A percentile compares a stretch with the other conserved stretches of the same genome.
Conservation (phyloP, 768 basidiomycete genomes). For the Mycena maculata region DNA sequence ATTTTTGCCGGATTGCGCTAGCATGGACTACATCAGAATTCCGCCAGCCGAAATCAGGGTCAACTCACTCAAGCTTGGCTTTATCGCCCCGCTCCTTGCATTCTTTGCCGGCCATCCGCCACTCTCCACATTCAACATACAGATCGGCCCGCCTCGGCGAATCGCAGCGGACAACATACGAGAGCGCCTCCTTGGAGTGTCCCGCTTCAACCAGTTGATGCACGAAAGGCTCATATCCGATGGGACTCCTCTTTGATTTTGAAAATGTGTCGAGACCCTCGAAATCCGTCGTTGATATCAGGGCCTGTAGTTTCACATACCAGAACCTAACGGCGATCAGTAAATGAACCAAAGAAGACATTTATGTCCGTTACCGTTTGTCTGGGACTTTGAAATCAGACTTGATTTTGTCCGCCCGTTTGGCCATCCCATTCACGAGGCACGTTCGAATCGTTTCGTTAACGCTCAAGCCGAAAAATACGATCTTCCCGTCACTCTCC, state of each 20-base stretch:
- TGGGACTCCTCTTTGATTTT: conserved; percentile 89
- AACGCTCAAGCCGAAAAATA: conserved; percentile 85
- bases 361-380: conserved; percentile 75
- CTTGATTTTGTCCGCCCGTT: conserved; percentile 90
- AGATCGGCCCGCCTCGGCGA: conserved; percentile 84
- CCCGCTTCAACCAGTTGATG: conserved; percentile 81
- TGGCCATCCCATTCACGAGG: conserved; percentile 81
- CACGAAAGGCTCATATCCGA: conserved; percentile 95
- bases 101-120: conserved; percentile 87
- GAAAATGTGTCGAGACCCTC: conserved; percentile 88
- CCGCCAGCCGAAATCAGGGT: background rate
- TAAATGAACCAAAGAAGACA: background rate
- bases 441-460: conserved; percentile 88
- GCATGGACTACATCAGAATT: conserved; percentile 22
- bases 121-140: conserved; percentile 91
- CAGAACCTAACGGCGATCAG: conserved; percentile 74
- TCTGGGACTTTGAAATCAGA: conserved; percentile 94
- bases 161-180: conserved; percentile 89
- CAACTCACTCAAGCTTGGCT: conserved; percentile 82
- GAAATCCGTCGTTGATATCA: conserved; percentile 86
- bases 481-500: conserved; percentile 81
- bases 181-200: conserved; percentile 77
- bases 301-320: conserved; percentile 89
- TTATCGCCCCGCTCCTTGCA: conserved; percentile 93
- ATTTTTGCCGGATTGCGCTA: conserved; percentile 78